phyloP scores from a whole-genome alignment of 306 rosid genomes.

The Hylodesmum podocarpum region DNA sequence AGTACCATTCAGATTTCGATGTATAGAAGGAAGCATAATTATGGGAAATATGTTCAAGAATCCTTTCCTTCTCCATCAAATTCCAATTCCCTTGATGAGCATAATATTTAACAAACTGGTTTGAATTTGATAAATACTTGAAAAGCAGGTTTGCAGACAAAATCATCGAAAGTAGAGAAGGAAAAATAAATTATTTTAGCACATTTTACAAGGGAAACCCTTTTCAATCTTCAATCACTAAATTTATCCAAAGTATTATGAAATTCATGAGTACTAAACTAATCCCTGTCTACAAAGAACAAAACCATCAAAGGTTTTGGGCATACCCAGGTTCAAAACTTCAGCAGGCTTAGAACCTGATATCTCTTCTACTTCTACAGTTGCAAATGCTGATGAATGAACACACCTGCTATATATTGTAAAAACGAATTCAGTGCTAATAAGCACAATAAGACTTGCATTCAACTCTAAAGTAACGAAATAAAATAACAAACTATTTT shows the following conservation, averaged over 20 bases:
- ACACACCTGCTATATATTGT: constrained; percentile 46
- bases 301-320: not conserved
- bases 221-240: not conserved
- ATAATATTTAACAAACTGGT: not conserved
- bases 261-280: not conserved
- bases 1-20: not conserved
- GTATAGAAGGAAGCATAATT: not conserved
- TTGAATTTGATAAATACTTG: not conserved
- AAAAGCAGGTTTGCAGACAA: not conserved
- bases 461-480: not conserved
- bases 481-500: not conserved
- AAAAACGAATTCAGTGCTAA: not conserved
- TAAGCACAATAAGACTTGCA: not conserved
- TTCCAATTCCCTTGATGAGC: not conserved
- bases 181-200: not conserved
- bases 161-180: not conserved
- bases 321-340: constrained; percentile 83
- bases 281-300: not conserved
- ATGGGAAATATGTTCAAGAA: not conserved
- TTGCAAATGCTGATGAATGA: constrained; percentile 62
- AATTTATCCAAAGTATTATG: not conserved
- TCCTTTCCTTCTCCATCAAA: not conserved
- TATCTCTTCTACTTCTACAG: constrained; percentile 75
- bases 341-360: constrained; percentile 88
- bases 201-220: not conserved